Conservation (phyloP, 116 monocot species). For the Papilionanthe hybrid region DNA sequence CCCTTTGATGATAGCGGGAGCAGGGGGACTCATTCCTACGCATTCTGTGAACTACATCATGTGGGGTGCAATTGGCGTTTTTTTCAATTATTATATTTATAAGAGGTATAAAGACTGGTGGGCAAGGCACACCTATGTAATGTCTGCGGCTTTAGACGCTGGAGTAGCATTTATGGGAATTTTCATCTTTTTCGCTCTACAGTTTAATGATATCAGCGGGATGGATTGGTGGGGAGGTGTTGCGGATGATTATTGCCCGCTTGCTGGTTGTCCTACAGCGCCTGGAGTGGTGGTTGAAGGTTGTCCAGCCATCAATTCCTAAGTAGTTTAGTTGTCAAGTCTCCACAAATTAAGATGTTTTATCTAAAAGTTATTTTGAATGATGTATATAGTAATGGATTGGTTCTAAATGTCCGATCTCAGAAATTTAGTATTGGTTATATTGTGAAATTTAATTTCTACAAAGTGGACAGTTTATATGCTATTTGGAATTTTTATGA, state of each 20-base stretch:
- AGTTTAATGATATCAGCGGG: neutral
- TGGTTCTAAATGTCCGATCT: too few species aligned
- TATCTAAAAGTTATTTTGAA: too few species aligned
- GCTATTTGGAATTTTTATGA: too few species aligned
- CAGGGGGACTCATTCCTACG: slow-evolving; percentile 7
- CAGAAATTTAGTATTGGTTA: too few species aligned
- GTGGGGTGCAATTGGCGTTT: slow-evolving; percentile 19
- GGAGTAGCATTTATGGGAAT: slow-evolving; percentile 7
- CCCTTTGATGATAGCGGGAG: slow-evolving; percentile 15
- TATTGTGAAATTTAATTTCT: too few species aligned
- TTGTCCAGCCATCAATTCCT: neutral
- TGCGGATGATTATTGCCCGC: slow-evolving; percentile 22
- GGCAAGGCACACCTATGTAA: slow-evolving; percentile 14
- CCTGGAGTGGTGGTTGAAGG: slow-evolving; percentile 6
- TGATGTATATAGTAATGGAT: too few species aligned
- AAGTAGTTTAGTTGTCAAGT: neutral
- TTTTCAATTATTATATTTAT: slow-evolving; percentile 20
- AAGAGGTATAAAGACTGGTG: slow-evolving; percentile 24
- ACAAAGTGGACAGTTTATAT: too few species aligned
- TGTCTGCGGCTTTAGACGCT: slow-evolving; percentile 24
- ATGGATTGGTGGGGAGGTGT: slow-evolving; percentile 3
- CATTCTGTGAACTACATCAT: slow-evolving; percentile 18
- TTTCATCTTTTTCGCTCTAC: neutral
- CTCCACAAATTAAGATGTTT: too few species aligned
- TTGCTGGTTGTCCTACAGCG: slow-evolving; percentile 14